phyloP scores from a whole-genome alignment of 306 rosid species.

The Cucurbita moschata region DNA sequence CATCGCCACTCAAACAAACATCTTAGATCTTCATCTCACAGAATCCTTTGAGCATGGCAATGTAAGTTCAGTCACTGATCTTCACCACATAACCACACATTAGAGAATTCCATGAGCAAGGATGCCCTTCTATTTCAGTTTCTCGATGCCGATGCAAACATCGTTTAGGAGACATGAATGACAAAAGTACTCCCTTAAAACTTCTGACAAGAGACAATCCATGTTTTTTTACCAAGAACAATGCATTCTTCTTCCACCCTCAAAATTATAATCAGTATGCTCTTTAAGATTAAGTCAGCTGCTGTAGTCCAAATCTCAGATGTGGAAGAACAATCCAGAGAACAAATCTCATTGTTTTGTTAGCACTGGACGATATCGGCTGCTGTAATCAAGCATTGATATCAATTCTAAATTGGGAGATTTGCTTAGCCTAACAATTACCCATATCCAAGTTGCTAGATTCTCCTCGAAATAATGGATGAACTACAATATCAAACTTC shows the following conservation, averaged over 20 bases:
- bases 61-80: neutral
- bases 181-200: neutral
- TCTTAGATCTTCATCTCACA: neutral
- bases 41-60: too few species aligned
- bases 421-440: neutral
- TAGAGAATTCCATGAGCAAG: neutral
- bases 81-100: neutral
- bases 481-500: neutral
- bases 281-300: neutral
- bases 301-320: neutral
- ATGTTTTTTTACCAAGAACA: neutral
- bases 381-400: neutral
- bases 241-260: neutral
- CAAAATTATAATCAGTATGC: neutral
- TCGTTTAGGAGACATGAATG: neutral
- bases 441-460: neutral
- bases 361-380: neutral
- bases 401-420: neutral
- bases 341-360: neutral
- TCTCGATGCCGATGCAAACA: neutral
- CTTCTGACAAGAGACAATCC: neutral
- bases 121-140: neutral
- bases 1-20: neutral
- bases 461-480: neutral
- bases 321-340: neutral